Conservation (phyloP, 345 rosid genomes). For the Cochlearia excelsa region DNA sequence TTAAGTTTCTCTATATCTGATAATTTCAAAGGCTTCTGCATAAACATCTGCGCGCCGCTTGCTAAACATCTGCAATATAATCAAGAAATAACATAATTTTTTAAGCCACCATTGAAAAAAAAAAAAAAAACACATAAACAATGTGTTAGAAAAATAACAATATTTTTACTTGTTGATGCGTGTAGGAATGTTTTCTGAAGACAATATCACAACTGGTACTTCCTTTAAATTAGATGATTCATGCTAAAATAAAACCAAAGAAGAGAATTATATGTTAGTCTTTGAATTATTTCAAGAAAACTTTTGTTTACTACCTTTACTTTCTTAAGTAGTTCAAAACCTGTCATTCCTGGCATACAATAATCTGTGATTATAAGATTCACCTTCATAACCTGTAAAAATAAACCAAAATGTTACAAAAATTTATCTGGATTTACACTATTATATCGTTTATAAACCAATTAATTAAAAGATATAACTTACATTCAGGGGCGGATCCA, state of each 20-base stretch:
- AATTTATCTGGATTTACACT: background rate
- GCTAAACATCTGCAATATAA: slow-evolving; percentile 53
- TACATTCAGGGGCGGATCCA: background rate
- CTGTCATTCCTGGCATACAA: slow-evolving; percentile 95
- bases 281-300: background rate
- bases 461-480: slow-evolving; percentile 7
- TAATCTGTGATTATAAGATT: slow-evolving; percentile 81
- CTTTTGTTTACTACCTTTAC: slow-evolving; percentile 47
- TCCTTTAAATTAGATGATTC: slow-evolving; percentile 67
- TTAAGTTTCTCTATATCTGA: slow-evolving; percentile 68
- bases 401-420: slow-evolving; percentile 1
- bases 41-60: slow-evolving; percentile 88
- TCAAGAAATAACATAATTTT: background rate
- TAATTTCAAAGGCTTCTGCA: slow-evolving; percentile 78
- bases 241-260: slow-evolving; percentile 34
- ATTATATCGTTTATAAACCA: background rate
- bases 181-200: slow-evolving; percentile 77
- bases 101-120: background rate
- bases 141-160: background rate
- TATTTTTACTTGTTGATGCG: slow-evolving; percentile 57
- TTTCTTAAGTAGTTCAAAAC: slow-evolving; percentile 78
- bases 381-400: slow-evolving; percentile 55
- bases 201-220: slow-evolving; percentile 84
- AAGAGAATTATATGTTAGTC: background rate
- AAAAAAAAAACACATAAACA: too few species aligned